Conservation (phyloP, 2,329 filamentous ascomycete species). For the Hypomyces perniciosus region DNA sequence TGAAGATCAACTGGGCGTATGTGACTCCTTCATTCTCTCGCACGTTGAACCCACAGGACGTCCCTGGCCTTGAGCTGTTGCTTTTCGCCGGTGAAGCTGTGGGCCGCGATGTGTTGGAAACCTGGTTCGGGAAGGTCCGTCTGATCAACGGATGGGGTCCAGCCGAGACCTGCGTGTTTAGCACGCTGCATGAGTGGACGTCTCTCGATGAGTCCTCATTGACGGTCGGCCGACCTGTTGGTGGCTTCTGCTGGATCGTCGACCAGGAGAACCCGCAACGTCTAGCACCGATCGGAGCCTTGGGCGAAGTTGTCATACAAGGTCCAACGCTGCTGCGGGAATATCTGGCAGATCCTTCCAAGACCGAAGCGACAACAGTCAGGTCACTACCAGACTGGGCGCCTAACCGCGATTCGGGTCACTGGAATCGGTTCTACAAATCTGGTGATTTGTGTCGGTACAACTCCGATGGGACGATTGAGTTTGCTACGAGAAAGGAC, state of each 20-base stretch:
- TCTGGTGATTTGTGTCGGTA: neutral
- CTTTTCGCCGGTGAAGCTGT: no score
- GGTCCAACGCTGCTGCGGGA: neutral
- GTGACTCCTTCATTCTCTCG: neutral
- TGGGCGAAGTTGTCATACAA: neutral
- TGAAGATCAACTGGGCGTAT: neutral
- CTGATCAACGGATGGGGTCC: no score
- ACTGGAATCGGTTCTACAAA: neutral
- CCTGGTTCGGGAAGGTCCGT: no score
- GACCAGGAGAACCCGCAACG: neutral
- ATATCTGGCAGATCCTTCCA: neutral
- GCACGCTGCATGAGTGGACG: no score
- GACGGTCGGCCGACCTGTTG: neutral
- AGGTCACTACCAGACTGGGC: neutral
- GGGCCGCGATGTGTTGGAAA: no score
- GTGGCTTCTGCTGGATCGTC: constrained; percentile 2
- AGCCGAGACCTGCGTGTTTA: no score
- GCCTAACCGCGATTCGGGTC: neutral
- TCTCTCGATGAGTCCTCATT: no score
- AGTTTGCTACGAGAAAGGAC: neutral
- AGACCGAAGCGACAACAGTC: neutral
- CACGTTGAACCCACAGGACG: neutral
- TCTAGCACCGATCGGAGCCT: neutral
- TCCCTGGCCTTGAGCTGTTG: neutral
- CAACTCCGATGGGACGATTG: neutral